Percentiles rank a stretch among this genome's conserved stretches.
phyloP scores from a whole-genome alignment of 352 stramenopile species.

The Phytophthora sp. region DNA sequence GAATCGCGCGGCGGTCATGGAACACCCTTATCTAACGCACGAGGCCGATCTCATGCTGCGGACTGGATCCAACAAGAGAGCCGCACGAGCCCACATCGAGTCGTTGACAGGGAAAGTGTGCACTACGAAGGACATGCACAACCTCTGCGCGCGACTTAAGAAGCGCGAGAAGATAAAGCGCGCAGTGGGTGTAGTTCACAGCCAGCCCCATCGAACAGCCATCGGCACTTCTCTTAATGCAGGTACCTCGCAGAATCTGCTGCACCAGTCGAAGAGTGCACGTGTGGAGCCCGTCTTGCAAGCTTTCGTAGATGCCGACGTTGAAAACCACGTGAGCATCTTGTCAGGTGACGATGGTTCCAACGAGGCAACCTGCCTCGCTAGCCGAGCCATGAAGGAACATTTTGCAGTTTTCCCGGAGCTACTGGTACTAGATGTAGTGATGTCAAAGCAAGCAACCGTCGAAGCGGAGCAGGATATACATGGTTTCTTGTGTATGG shows the following conservation, averaged over 20 bases:
- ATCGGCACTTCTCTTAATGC: not conserved
- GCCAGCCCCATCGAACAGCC: not conserved
- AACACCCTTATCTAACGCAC: conserved; percentile 74
- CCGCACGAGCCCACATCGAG: conserved; percentile 66
- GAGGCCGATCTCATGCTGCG: conserved; percentile 76
- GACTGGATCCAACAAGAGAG: conserved; percentile 74
- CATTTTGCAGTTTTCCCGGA: conserved; percentile 71
- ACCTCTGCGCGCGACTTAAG: conserved; percentile 68
- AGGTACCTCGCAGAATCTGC: not conserved
- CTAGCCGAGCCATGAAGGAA: conserved; percentile 78
- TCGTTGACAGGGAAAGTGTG: conserved; percentile 69
- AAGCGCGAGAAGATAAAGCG: conserved; percentile 47
- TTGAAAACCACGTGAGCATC: conserved; percentile 82
- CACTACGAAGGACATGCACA: conserved; percentile 87
- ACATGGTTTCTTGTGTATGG: conserved; percentile 74
- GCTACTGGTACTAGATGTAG: conserved; percentile 58
- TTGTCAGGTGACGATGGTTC: conserved; percentile 72
- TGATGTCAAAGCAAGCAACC: conserved; percentile 3
- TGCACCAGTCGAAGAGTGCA: not conserved
- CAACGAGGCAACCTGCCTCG: conserved; percentile 74
- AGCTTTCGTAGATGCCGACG: conserved; percentile 68
- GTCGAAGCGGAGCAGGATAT: conserved; percentile 39
- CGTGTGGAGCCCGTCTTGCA: conserved; percentile 65
- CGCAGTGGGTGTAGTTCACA: not conserved
- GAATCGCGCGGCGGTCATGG: conserved; percentile 72